phyloP scores from a whole-genome alignment of 2,329 filamentous ascomycete species.

The Fusarium papillatum region DNA sequence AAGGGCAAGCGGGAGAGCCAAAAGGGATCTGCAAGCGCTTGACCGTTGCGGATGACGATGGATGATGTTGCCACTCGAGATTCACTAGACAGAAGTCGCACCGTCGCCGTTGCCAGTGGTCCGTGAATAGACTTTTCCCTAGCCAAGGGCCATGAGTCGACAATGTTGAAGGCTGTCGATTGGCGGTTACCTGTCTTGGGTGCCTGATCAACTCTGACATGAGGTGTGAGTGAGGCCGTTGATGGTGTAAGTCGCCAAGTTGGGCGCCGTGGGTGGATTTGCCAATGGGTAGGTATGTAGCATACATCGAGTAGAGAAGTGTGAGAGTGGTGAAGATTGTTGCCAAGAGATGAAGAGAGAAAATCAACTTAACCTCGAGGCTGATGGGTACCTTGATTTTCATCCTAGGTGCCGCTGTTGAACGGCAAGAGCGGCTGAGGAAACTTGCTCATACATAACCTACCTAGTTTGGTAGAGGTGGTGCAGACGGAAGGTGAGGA shows the following conservation, averaged over 20 bases:
- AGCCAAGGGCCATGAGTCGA: constrained; percentile 8
- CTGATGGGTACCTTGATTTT: not conserved
- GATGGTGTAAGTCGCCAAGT: not conserved
- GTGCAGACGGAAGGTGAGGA: not conserved
- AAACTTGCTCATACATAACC: constrained; percentile 20
- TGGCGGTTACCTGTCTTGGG: not conserved
- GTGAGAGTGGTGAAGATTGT: not conserved
- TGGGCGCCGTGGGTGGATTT: not conserved
- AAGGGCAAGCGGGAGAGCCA: not conserved
- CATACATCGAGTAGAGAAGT: not conserved
- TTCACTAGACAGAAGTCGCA: not conserved
- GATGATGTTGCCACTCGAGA: constrained; percentile 22
- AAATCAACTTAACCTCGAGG: not conserved
- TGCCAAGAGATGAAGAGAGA: constrained; percentile 1
- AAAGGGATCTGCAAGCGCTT: constrained; percentile 9
- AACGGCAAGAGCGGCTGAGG: constrained; percentile 28
- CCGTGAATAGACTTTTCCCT: constrained; percentile 10
- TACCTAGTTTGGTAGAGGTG: constrained; percentile 2
- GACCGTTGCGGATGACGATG: constrained; percentile 34
- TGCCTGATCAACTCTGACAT: not conserved
- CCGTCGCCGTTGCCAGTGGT: not conserved
- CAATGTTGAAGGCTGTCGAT: not conserved
- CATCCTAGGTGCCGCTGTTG: constrained; percentile 14
- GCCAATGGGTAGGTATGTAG: not conserved
- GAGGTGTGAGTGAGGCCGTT: not conserved